Percentiles rank a stretch among this genome's conserved stretches.
Conservation (phyloP, 768 basidiomycete species). For the button mushroom (Agaricus bisporus) region DNA sequence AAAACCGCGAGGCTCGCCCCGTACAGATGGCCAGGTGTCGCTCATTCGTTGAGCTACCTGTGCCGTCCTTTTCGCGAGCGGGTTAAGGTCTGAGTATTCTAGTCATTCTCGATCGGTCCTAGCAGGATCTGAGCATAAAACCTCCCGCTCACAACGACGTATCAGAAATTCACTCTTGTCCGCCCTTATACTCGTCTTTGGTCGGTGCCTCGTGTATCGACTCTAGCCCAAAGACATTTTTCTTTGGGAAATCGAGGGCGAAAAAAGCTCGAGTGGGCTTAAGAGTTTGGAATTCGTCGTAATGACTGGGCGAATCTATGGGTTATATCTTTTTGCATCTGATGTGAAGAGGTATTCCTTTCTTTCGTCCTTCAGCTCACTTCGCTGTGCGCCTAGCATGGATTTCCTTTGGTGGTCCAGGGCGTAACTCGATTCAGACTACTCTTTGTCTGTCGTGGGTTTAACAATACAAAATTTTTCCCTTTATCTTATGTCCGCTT, state of each 20-base stretch:
- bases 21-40: constrained; percentile 28
- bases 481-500: constrained; percentile 14
- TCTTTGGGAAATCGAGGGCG: constrained; percentile 14
- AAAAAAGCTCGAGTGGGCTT: constrained; percentile 11
- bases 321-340: neutral
- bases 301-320: constrained; percentile 40
- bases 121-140: constrained; percentile 54
- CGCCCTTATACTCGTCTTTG: neutral
- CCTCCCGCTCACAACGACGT: constrained; percentile 41
- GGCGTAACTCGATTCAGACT: constrained; percentile 61
- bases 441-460: constrained; percentile 52
- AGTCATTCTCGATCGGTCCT: constrained; percentile 59
- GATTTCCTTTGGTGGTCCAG: constrained; percentile 6
- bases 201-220: neutral
- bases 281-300: constrained; percentile 51
- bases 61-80: constrained; percentile 48
- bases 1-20: constrained; percentile 71
- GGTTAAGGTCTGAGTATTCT: constrained; percentile 79
- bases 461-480: constrained; percentile 18
- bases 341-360: constrained; percentile 8
- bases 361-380: constrained; percentile 53
- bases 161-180: constrained; percentile 52
- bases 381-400: constrained; percentile 47
- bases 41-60: neutral
- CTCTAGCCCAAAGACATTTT: neutral